Evolutionary conservation across 495 filamentous ascomycete genomes (phyloP), one percentile per base, ranked within the genome.

Genomic region (Diplogelasinospora grovesii): DNA sequence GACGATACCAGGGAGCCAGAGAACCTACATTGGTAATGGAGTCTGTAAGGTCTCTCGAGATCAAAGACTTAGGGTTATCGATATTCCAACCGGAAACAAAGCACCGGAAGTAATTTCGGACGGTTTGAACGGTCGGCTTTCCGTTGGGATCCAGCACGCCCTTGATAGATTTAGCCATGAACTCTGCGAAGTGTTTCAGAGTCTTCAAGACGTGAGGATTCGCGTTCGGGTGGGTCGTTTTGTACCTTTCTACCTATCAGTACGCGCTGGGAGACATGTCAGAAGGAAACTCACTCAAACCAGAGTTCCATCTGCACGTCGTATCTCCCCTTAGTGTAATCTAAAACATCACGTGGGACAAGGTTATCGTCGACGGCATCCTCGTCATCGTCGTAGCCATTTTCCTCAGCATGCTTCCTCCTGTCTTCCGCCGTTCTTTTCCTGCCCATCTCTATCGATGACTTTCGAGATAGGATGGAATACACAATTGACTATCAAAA

Each of bases 61-160:
- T 38, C 16, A 38, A 29, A 13, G 35, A 39, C 18, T 22, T 30
- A n/a, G 35, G 35, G 25, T 46, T 46, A 5, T 39, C 5, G 37
- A 38, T 8, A 48, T 46, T 46, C 29, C 33, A 48, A 26, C 45
- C 39, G 13, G 39, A 48, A 10, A 37, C 36, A 38, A 48, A 52
- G 20, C 32, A 33, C 28, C 48, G 44, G 21, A 47, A 47, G 31
- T 46, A 37, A 24, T 37, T 36, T 22, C 38, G 21, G 11, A 52
- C 32, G 8, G 44, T 52, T 20, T 48, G 31, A 4, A 42, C 25
- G 21, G 49, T 48, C 23, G 38, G 32, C 24, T 35, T 47, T 22
- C 45, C 39, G 16, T 39, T 43, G 25, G 23, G 40, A 22, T 43
- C 38, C 19, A 52, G 37, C 22, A 46, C n/a, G 10, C 36, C 36